A percentile compares a stretch with the other conserved stretches of the same genome.
Evolutionary conservation across 768 basidiomycete species (phyloP).

Genomic region (Pulveroboletus sp.): DNA sequence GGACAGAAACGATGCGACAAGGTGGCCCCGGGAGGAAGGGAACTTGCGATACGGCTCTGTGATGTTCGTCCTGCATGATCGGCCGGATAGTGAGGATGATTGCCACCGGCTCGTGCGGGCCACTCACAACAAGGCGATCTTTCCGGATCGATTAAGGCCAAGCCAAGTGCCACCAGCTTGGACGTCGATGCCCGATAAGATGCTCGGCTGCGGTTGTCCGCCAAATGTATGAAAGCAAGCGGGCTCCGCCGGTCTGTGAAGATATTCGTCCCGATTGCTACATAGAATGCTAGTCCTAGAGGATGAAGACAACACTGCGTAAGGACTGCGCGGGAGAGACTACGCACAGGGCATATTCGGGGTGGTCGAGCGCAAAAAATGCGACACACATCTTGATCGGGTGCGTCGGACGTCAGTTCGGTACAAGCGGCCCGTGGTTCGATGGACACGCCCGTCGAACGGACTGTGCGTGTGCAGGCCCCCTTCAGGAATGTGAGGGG

Average conservation of each 20-base stretch:
- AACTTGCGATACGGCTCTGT: constrained; percentile 56
- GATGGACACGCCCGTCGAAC: constrained; percentile 3
- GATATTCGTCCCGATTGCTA: constrained; percentile 73
- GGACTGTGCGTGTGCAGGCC: not conserved
- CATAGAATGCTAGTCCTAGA: constrained; percentile 54
- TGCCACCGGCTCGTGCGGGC: not conserved
- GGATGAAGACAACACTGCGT: not conserved
- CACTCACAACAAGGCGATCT: constrained; percentile 68
- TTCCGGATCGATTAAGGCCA: constrained; percentile 62
- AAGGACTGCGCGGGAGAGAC: constrained; percentile 3
- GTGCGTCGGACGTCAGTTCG: not conserved
- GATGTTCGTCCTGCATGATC: constrained; percentile 70
- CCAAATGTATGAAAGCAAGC: constrained; percentile 70
- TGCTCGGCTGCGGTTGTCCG: constrained; percentile 25
- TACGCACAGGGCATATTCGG: constrained; percentile 70
- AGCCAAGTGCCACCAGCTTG: constrained; percentile 81
- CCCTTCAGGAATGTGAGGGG: not conserved
- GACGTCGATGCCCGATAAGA: constrained; percentile 74
- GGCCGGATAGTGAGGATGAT: not conserved
- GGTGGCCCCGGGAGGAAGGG: constrained; percentile 60
- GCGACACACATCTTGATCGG: constrained; percentile 63
- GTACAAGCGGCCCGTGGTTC: not conserved
- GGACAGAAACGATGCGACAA: constrained; percentile 65
- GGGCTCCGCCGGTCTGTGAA: constrained; percentile 59
- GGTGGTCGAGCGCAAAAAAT: constrained; percentile 72